Conservation (phyloP, 2,329 filamentous ascomycete genomes). For the Trichoderma guizhouense region DNA sequence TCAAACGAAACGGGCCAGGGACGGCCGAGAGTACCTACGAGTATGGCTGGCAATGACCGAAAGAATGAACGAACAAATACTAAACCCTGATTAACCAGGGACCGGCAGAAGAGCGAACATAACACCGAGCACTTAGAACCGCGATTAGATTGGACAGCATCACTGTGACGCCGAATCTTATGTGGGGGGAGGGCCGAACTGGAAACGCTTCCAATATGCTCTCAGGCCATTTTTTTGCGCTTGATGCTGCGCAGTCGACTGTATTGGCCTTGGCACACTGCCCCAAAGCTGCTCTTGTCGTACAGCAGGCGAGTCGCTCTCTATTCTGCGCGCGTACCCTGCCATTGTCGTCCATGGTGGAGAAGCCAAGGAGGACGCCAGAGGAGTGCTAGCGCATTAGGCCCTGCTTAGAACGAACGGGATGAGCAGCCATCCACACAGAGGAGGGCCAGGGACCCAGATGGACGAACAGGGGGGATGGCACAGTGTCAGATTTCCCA, state of each 20-base stretch:
- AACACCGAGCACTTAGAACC: neutral
- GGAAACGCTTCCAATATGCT: constrained; percentile 2
- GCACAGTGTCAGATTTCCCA: constrained; percentile 14
- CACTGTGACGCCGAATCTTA: constrained; percentile 11
- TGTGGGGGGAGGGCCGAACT: constrained; percentile 16
- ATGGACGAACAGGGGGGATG: constrained; percentile 2
- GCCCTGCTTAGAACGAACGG: constrained; percentile 9
- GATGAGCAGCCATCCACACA: constrained; percentile 15
- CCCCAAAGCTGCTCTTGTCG: constrained; percentile 11
- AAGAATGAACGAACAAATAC: neutral
- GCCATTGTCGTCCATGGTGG: constrained; percentile 16
- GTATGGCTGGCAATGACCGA: neutral
- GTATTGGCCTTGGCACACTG: constrained; percentile 4
- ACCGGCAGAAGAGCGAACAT: constrained; percentile 1
- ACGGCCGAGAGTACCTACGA: neutral
- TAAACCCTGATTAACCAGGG: neutral
- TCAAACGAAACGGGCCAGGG: neutral
- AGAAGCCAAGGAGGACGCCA: constrained; percentile 10
- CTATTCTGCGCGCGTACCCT: constrained; percentile 9
- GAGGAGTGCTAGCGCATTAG: constrained; percentile 7
- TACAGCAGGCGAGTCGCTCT: constrained; percentile 2
- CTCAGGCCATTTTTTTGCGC: constrained; percentile 5
- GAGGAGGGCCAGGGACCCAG: constrained; percentile 7
- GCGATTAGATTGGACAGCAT: constrained; percentile 14
- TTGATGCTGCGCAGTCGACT: neutral